Percentiles rank a stretch among this genome's conserved stretches.
These are phyloP conservation scores for Acanthamoeba healyi DNA, from an alignment of 208 protist genomes.

Conservation along the genomic window DNA sequence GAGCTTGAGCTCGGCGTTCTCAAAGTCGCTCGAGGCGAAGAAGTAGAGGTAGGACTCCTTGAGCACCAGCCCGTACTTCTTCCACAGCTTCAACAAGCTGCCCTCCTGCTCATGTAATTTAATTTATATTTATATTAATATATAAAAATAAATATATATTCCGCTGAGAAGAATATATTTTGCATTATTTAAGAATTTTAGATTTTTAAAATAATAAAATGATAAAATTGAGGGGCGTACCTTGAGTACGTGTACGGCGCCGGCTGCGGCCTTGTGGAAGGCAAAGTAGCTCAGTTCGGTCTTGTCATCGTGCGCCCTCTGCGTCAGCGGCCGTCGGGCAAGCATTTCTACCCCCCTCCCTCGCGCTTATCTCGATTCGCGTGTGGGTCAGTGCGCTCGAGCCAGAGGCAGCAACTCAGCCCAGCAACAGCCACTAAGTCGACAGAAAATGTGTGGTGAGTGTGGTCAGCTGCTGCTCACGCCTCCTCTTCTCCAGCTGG, in stretches of 20 bases:
- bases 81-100: constrained; percentile 7
- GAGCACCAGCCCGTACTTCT: background rate
- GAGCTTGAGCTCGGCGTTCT: background rate
- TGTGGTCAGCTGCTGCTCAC: too few species aligned
- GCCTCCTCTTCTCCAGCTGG: too few species aligned
- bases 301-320: background rate
- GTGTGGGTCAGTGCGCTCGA: too few species aligned
- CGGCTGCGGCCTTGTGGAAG: background rate
- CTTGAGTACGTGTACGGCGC: background rate
- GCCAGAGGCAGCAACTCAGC: too few species aligned
- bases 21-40: background rate
- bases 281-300: background rate
- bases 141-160: background rate
- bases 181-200: too few species aligned
- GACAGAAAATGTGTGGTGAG: too few species aligned
- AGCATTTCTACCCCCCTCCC: too few species aligned
- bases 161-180: background rate
- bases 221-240: background rate
- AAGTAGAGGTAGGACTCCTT: constrained; percentile 2
- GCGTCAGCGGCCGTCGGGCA: background rate
- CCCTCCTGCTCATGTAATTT: background rate
- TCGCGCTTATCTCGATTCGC: too few species aligned
- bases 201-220: background rate
- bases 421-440: too few species aligned
- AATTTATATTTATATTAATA: too few species aligned